Percentiles rank a stretch among this genome's conserved stretches.
Conservation (phyloP, 257 asterid species). For the Salvia splendens region DNA sequence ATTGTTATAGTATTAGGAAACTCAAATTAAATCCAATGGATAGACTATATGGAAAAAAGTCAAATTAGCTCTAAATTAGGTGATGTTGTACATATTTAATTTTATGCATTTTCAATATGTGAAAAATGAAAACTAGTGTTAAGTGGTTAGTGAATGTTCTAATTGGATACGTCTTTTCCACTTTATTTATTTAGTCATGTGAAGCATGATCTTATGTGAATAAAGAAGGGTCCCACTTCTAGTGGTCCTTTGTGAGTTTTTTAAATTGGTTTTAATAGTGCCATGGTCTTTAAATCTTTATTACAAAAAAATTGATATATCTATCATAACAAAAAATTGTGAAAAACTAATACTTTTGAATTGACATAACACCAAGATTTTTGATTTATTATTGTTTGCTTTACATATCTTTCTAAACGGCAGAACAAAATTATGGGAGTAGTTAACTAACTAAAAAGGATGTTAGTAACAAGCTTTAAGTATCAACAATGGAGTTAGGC, state of each 20-base stretch:
- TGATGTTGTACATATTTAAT: not conserved
- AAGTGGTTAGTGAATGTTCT: not conserved
- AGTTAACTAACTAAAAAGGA: too few relatives aligned
- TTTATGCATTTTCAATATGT: not conserved
- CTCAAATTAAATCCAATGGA: not conserved
- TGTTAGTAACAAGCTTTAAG: too few relatives aligned
- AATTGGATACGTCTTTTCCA: not conserved
- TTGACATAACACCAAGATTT: not conserved
- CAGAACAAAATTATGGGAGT: too few relatives aligned
- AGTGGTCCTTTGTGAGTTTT: not conserved
- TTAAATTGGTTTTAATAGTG: slow-evolving; percentile 4
- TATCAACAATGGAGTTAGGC: too few relatives aligned
- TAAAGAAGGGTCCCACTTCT: slow-evolving; percentile 13
- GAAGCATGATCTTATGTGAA: slow-evolving; percentile 21
- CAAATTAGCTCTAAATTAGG: not conserved
- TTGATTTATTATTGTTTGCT: too few relatives aligned
- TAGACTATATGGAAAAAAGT: not conserved
- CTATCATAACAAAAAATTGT: not conserved
- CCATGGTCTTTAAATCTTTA: slow-evolving; percentile 7
- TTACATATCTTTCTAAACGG: too few relatives aligned
- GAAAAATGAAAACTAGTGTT: not conserved
- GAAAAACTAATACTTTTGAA: not conserved
- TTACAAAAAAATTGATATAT: not conserved
- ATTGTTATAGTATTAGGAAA: not conserved
- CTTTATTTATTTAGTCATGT: slow-evolving; percentile 25